phyloP scores from a whole-genome alignment of 768 basidiomycete species.

The Pisolithus sp. region DNA sequence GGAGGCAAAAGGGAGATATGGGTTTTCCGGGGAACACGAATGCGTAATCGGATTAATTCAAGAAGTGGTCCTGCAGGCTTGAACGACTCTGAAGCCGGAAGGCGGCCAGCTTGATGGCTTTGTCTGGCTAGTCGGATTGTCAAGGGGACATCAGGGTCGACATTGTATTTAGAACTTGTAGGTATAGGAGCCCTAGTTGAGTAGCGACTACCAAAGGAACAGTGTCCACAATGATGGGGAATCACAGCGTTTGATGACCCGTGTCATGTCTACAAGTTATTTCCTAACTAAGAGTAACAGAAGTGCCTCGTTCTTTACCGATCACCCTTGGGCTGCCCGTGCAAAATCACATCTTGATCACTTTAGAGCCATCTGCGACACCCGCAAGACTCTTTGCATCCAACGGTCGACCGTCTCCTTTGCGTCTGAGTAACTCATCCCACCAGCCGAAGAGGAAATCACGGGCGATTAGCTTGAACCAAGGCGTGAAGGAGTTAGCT shows the following conservation, averaged over 20 bases:
- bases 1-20: slow-evolving; percentile 51
- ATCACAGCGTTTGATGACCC: too few relatives aligned
- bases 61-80: slow-evolving; percentile 15
- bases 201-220: too few relatives aligned
- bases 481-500: slow-evolving; percentile 93
- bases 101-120: neutral
- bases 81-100: neutral
- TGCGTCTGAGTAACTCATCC: slow-evolving; percentile 77
- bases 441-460: slow-evolving; percentile 99
- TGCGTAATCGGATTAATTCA: slow-evolving; percentile 25
- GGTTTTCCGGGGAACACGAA: slow-evolving; percentile 48
- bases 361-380: slow-evolving; percentile 64
- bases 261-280: too few relatives aligned
- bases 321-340: too few relatives aligned
- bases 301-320: too few relatives aligned
- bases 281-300: too few relatives aligned
- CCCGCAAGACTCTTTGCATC: slow-evolving; percentile 44
- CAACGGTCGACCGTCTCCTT: slow-evolving; percentile 48
- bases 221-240: too few relatives aligned
- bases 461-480: slow-evolving; percentile 97
- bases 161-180: too few relatives aligned
- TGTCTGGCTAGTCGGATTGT: too few relatives aligned
- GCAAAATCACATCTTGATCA: slow-evolving; percentile 52
- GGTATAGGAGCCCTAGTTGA: too few relatives aligned
- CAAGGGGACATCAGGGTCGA: too few relatives aligned